Conservation (phyloP, 2,329 filamentous ascomycete species). For the Fusarium secorum region DNA sequence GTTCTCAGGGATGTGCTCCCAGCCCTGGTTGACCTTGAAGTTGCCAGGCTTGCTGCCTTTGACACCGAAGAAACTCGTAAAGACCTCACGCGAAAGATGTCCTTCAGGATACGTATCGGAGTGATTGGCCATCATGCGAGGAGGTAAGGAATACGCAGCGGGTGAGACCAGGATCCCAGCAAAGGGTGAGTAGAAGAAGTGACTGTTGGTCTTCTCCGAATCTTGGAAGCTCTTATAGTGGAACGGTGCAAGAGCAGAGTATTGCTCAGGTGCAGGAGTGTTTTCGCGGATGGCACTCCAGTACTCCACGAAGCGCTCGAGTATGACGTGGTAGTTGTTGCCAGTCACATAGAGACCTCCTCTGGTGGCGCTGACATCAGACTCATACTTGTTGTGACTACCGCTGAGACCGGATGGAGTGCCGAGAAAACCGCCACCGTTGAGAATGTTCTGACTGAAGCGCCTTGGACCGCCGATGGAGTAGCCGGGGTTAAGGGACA, state of each 20-base stretch:
- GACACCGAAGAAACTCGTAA: conserved; percentile 4
- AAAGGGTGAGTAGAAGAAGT: background rate
- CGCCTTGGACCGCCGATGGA: conserved; percentile 58
- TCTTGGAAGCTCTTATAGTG: conserved; percentile 52
- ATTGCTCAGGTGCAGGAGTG: conserved; percentile 11
- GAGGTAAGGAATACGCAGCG: conserved; percentile 1
- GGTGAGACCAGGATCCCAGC: background rate
- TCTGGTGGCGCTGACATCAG: conserved; percentile 58
- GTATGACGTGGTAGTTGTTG: conserved; percentile 58
- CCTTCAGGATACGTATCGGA: background rate
- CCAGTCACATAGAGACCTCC: conserved; percentile 60
- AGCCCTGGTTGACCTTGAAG: conserved; percentile 11
- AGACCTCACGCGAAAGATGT: background rate
- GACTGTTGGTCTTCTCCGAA: background rate
- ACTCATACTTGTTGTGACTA: conserved; percentile 64
- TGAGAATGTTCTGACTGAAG: conserved; percentile 51
- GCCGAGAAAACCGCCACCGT: conserved; percentile 42
- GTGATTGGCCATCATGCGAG: conserved; percentile 12
- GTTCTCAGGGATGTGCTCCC: conserved; percentile 8
- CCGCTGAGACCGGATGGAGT: conserved; percentile 48
- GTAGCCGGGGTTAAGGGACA: conserved; percentile 58
- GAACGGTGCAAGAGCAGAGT: conserved; percentile 29
- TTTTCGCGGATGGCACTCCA: conserved; percentile 12
- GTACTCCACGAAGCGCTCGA: conserved; percentile 52
- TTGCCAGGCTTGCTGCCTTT: conserved; percentile 2